Evolutionary conservation across 495 filamentous ascomycete species (phyloP).

Genomic region (Friedmanniomyces simplex): DNA sequence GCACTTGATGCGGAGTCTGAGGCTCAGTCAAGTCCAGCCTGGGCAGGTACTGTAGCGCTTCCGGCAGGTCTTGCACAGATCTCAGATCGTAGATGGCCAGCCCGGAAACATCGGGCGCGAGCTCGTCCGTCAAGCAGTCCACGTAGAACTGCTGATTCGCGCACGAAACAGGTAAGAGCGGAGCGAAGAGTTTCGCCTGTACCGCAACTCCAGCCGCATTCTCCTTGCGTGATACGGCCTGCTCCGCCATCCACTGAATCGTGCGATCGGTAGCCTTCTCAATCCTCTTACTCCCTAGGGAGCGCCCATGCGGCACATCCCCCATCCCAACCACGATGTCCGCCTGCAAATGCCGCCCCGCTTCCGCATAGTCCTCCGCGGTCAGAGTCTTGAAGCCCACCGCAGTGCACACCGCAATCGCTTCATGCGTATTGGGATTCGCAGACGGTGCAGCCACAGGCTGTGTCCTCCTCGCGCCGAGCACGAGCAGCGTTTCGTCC

Average conservation of each 20-base stretch:
- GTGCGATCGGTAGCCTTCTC: constrained; percentile 81
- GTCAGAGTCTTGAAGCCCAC: constrained; percentile 67
- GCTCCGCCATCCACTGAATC: constrained; percentile 55
- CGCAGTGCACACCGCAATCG: constrained; percentile 69
- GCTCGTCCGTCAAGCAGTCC: not conserved
- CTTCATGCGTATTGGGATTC: constrained; percentile 60
- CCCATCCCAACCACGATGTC: constrained; percentile 73
- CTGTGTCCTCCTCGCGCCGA: constrained; percentile 68
- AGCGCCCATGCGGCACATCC: constrained; percentile 54
- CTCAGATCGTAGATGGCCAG: constrained; percentile 70
- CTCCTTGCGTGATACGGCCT: constrained; percentile 35
- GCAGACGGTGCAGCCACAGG: constrained; percentile 60
- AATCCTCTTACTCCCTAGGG: constrained; percentile 56
- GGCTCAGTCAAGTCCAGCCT: constrained; percentile 62
- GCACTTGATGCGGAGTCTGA: constrained; percentile 58
- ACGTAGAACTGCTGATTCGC: constrained; percentile 18
- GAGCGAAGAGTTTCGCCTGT: constrained; percentile 14
- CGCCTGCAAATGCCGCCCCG: constrained; percentile 51
- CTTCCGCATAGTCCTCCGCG: constrained; percentile 55
- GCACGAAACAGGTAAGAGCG: constrained; percentile 14
- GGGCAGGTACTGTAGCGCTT: constrained; percentile 49
- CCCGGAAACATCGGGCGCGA: constrained; percentile 45
- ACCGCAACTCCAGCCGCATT: not conserved
- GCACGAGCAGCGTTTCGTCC: constrained; percentile 50
- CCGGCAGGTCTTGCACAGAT: constrained; percentile 54